Evolutionary conservation across 164 flowering plant species (phyloP).

Genomic region (Berberis vulgaris): DNA sequence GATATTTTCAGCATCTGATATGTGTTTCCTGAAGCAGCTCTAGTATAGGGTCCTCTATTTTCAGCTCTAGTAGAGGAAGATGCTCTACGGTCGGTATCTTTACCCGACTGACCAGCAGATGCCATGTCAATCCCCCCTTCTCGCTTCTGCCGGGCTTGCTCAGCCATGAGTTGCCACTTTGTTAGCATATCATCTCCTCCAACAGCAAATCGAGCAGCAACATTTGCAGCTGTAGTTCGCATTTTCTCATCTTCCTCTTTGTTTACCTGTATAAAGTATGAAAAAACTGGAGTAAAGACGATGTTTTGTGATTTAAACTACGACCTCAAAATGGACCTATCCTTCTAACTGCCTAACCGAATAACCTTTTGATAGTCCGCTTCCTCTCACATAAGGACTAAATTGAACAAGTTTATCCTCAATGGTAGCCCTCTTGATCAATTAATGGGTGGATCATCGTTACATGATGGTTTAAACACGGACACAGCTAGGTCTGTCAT

Average conservation of each 20-base stretch:
- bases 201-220: slow-evolving; percentile 91
- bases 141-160: slow-evolving; percentile 77
- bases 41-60: slow-evolving; percentile 26
- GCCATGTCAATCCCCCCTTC: slow-evolving; percentile 45
- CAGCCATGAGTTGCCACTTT: slow-evolving; percentile 94
- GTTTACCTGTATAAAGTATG: slow-evolving; percentile 37
- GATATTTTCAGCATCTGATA: not conserved
- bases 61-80: slow-evolving; percentile 33
- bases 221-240: slow-evolving; percentile 90
- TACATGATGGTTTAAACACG: not conserved
- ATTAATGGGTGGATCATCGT: not conserved
- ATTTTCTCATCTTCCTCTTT: slow-evolving; percentile 87
- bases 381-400: too few species aligned
- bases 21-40: slow-evolving; percentile 34
- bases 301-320: not conserved
- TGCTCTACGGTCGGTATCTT: slow-evolving; percentile 35
- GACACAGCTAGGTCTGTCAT: not conserved
- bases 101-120: slow-evolving; percentile 38
- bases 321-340: not conserved
- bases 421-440: too few species aligned
- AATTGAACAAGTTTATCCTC: too few species aligned
- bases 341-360: not conserved
- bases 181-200: slow-evolving; percentile 90
- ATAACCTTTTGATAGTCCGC: too few species aligned
- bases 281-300: not conserved